Conservation (phyloP, 106 monocot species). For the Dendrobium huoshanense region DNA sequence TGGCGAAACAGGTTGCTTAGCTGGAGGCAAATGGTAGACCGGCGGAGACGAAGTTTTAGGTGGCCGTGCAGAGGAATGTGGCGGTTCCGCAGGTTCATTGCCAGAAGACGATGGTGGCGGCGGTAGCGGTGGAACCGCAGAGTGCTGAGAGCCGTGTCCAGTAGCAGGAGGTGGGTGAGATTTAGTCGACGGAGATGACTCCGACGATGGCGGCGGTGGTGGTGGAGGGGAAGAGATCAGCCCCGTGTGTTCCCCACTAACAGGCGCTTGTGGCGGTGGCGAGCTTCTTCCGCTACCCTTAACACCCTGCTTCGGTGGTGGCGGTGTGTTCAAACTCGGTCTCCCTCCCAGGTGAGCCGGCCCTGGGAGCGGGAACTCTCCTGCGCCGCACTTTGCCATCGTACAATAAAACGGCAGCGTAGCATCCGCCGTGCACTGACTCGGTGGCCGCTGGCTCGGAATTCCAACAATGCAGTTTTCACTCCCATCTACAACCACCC, state of each 20-base stretch:
- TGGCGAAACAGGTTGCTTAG: neutral
- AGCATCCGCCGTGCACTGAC: slow-evolving; percentile 20
- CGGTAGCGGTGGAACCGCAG: neutral
- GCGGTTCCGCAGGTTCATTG: neutral
- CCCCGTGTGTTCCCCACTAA: neutral
- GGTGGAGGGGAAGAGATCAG: neutral
- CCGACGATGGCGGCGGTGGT: slow-evolving; percentile 1
- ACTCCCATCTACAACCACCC: slow-evolving; percentile 20
- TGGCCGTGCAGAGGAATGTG: slow-evolving; percentile 5
- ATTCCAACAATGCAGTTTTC: slow-evolving; percentile 26
- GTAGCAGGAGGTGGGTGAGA: neutral
- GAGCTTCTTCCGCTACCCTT: neutral
- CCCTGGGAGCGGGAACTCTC: slow-evolving; percentile 3
- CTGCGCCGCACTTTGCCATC: slow-evolving; percentile 13
- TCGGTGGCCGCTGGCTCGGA: slow-evolving; percentile 18
- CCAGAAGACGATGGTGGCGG: neutral
- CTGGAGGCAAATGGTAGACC: neutral
- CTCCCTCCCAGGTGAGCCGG: neutral
- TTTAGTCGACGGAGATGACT: neutral
- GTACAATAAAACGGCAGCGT: slow-evolving; percentile 25
- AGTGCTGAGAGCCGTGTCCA: neutral
- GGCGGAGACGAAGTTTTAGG: slow-evolving; percentile 9
- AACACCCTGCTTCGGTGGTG: neutral
- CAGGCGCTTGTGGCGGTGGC: slow-evolving; percentile 1
- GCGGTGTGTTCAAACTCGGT: neutral